Base-by-base conservation (phyloP, 1,284 basidiomycete species). In the Rhodotorula sp. region DNA sequence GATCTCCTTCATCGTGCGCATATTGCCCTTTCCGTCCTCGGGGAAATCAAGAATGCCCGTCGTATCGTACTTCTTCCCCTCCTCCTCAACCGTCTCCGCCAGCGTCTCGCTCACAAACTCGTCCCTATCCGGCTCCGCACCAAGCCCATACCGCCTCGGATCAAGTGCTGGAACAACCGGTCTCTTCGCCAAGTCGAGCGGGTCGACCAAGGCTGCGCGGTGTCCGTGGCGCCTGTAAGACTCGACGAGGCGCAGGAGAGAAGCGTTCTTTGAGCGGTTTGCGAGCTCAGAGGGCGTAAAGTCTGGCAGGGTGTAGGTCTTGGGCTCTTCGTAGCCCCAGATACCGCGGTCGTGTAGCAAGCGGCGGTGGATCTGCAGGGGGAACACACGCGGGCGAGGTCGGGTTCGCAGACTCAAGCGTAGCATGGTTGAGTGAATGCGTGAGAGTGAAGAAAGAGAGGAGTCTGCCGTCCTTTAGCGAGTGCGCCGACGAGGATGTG, bases 221-320 rank as follows among this genome's bases (percentile, higher is more conserved):
- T 91, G 90, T 0, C 89, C 89, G 75, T 90, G 89, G 0, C 84
- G 87, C 31, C 92, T 85, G 72, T 94, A 85, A 16, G 89, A 88
- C 79, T 94, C 92, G 22, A 92, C 90, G 77, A 93, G 94, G 52
- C 92, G 88, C 47, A 94, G 81, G 20, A 95, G 81, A 2, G 89
- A 83, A 0, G 92, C 91, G 77, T 94, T 92, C 15, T 80, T 79
- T 22, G 84, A 84, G 26, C 92, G 85, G 79, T 94, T 94, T 59
- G 84, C 80, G 5, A 95, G 83, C 78, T 94, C 91, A 0, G 84
- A 82, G 2, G 84, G 79, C 0, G 88, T 90, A 78, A 75, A 77
- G 48, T 70, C 74, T 47, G 68, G 68, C 16, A 69, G 51, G 44
- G 48, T 40, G 18, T 57, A 58, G 22, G 51, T 50, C 28, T 26